Conservation (phyloP, 768 basidiomycete genomes). For the Hysterangium stoloniferum region DNA sequence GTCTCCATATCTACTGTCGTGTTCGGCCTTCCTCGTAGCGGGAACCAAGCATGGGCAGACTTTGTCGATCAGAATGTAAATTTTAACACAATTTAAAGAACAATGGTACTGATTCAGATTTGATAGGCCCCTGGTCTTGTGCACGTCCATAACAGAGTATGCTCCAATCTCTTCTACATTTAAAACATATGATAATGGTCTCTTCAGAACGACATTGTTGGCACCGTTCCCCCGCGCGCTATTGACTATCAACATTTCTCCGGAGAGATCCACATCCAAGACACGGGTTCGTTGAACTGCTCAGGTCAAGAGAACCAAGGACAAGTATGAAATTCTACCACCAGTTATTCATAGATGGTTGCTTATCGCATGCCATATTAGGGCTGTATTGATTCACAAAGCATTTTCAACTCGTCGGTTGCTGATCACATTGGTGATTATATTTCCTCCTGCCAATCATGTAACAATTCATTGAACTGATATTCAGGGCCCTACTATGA, state of each 20-base stretch:
- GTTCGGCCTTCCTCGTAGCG: conserved; percentile 39
- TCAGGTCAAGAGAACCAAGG: conserved; percentile 34
- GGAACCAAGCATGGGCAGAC: conserved; percentile 37
- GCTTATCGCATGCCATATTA: neutral
- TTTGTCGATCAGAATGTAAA: conserved; percentile 36
- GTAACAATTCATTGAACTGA: neutral
- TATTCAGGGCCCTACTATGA: conserved; percentile 2
- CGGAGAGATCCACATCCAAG: conserved; percentile 40
- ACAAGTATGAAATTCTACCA: neutral
- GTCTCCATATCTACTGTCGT: conserved; percentile 27
- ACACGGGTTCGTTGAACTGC: conserved; percentile 25
- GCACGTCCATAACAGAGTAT: neutral
- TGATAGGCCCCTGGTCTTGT: conserved; percentile 1
- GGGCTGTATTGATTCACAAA: neutral
- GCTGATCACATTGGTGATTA: neutral
- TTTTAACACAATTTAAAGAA: neutral
- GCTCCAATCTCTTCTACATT: neutral
- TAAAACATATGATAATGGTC: neutral
- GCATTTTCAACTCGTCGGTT: neutral
- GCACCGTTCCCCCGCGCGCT: conserved; percentile 31
- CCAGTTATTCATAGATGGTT: neutral
- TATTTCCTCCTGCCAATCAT: neutral
- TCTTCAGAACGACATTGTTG: conserved; percentile 34
- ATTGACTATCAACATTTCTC: conserved; percentile 37
- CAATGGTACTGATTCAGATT: neutral